Conservation (phyloP, 495 filamentous ascomycete species). For the Penicillium canariense region DNA sequence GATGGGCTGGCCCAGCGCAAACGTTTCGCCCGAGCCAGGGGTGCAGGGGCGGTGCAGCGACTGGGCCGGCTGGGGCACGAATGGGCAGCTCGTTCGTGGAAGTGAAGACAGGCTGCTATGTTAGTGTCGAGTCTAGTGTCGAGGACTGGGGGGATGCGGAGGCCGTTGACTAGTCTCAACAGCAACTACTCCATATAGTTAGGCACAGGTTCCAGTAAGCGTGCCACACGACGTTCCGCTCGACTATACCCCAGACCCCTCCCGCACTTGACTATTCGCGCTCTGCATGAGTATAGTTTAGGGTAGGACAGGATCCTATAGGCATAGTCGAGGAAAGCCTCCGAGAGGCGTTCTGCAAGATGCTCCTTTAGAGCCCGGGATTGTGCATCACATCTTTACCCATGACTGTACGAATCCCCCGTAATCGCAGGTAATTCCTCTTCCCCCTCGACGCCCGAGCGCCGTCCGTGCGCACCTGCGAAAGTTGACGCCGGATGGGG, state of each 20-base stretch:
- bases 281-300: not conserved
- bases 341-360: constrained; percentile 18
- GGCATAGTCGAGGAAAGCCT: not conserved
- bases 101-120: too few relatives aligned
- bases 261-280: not conserved
- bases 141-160: not conserved
- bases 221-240: not conserved
- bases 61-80: not conserved
- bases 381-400: not conserved
- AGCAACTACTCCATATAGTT: too few relatives aligned
- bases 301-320: not conserved
- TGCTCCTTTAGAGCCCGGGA: constrained; percentile 8
- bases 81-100: not conserved
- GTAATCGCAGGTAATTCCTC: not conserved
- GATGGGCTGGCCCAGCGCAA: constrained; percentile 12
- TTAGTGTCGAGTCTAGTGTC: not conserved
- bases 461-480: constrained; percentile 3
- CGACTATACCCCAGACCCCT: not conserved
- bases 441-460: constrained; percentile 8
- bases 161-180: not conserved
- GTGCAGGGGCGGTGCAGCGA: constrained; percentile 1
- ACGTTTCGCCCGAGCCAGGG: constrained; percentile 16
- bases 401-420: not conserved
- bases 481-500: constrained; percentile 10
- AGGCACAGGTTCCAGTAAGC: too few relatives aligned